A percentile compares a stretch with the other conserved stretches of the same genome.
Evolutionary conservation across 169 alveolate species (phyloP).

Genomic region (Amoebophrya sp.): DNA sequence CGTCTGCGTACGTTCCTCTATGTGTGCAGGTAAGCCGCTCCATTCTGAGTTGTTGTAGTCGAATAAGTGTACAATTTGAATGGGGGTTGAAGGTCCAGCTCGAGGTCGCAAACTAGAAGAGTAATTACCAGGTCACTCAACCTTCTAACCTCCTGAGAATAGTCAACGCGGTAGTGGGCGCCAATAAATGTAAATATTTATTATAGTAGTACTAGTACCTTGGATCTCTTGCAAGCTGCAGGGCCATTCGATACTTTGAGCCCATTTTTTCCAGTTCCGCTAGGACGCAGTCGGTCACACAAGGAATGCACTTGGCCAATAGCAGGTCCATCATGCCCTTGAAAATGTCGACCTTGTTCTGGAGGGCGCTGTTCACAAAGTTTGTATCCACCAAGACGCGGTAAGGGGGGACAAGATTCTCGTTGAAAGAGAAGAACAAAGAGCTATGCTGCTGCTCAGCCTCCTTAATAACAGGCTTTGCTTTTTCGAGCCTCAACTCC

Average conservation of each 20-base stretch:
- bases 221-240: conserved; percentile 87
- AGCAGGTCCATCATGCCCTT: conserved; percentile 91
- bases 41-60: conserved; percentile 63
- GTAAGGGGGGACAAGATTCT: conserved; percentile 53
- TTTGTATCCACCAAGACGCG: conserved; percentile 89
- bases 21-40: conserved; percentile 89
- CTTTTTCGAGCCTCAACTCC: not conserved
- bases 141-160: no score
- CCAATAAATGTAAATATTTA: no score
- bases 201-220: not conserved
- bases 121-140: no score
- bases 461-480: conserved; percentile 41
- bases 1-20: conserved; percentile 98
- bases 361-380: conserved; percentile 94
- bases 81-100: no score
- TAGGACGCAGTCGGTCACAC: conserved; percentile 95
- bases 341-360: conserved; percentile 90
- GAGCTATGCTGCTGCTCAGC: conserved; percentile 47
- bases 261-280: conserved; percentile 99
- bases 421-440: conserved; percentile 49
- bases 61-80: no score
- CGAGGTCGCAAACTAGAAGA: no score
- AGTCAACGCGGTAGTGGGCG: no score
- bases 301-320: conserved; percentile 92
- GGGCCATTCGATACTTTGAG: conserved; percentile 89